Evolutionary conservation across 257 asterid species (phyloP).

Genomic region (Plantago elongata): DNA sequence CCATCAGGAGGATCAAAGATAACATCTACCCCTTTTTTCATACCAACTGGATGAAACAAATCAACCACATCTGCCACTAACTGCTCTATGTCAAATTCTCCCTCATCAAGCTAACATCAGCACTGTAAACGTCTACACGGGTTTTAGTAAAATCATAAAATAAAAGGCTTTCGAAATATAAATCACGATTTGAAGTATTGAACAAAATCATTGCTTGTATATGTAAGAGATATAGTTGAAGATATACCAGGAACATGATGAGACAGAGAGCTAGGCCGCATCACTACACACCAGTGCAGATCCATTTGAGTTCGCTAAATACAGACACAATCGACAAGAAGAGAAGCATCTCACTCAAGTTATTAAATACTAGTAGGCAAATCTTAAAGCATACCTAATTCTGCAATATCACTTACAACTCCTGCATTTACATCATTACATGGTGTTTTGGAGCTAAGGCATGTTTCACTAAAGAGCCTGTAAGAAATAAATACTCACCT

Average conservation of each 20-base stretch:
- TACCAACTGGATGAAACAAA: slow-evolving; percentile 46
- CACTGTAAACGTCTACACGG: slow-evolving; percentile 36
- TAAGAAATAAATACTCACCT: too few relatives aligned
- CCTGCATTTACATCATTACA: too few relatives aligned
- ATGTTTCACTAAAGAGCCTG: too few relatives aligned
- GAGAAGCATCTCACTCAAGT: too few relatives aligned
- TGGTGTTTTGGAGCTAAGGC: too few relatives aligned
- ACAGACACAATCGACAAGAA: too few relatives aligned
- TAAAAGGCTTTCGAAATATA: neutral
- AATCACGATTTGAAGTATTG: neutral
- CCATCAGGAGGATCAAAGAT: slow-evolving; percentile 62
- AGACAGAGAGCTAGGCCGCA: slow-evolving; percentile 36
- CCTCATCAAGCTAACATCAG: slow-evolving; percentile 50
- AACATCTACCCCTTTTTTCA: slow-evolving; percentile 68
- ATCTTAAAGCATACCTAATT: too few relatives aligned
- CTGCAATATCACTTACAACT: too few relatives aligned
- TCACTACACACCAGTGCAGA: slow-evolving; percentile 31
- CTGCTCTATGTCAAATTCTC: slow-evolving; percentile 49
- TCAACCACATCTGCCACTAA: slow-evolving; percentile 65
- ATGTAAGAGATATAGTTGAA: neutral
- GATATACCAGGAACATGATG: slow-evolving; percentile 35
- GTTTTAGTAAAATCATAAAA: neutral
- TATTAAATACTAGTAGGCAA: too few relatives aligned
- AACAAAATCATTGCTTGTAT: neutral
- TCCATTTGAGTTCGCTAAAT: slow-evolving; percentile 29